Evolutionary conservation across 1,284 basidiomycete genomes (phyloP).

Genomic region (Apiotrichum siamense): DNA sequence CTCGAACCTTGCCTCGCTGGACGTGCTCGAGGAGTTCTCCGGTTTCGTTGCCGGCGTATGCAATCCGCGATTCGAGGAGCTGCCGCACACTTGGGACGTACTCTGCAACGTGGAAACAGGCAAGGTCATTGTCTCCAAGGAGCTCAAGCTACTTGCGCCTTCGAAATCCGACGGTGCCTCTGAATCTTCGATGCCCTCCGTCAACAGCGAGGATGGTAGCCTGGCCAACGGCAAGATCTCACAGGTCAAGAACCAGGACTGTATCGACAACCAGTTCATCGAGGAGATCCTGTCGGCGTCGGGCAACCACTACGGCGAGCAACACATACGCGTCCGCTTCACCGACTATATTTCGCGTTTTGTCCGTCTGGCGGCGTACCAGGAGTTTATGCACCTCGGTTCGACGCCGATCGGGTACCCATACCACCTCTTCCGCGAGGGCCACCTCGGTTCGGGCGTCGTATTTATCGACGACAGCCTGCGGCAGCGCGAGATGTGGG

Average conservation of each 20-base stretch:
- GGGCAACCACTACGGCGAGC: conserved; percentile 68
- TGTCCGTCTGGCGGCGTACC: conserved; percentile 65
- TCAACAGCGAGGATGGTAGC: conserved; percentile 2
- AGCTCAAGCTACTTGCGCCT: conserved; percentile 13
- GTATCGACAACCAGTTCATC: conserved; percentile 75
- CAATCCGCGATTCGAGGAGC: conserved; percentile 88
- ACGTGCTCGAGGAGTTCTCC: conserved; percentile 79
- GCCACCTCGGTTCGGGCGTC: conserved; percentile 60
- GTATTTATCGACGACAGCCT: conserved; percentile 61
- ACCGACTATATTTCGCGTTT: conserved; percentile 71
- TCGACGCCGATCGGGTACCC: conserved; percentile 61
- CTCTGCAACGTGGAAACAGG: conserved; percentile 83
- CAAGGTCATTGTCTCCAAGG: conserved; percentile 72
- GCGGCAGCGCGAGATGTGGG: conserved; percentile 57
- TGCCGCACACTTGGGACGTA: conserved; percentile 77
- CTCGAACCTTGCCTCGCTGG: conserved; percentile 77
- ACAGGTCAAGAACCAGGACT: conserved; percentile 55
- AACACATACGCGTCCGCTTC: conserved; percentile 67
- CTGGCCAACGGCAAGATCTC: conserved; percentile 15
- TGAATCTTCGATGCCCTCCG: background rate
- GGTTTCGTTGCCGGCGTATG: conserved; percentile 94
- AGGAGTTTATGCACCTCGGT: conserved; percentile 67
- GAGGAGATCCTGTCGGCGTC: conserved; percentile 79
- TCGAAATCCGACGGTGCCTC: background rate
- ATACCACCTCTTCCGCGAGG: conserved; percentile 33